Percentiles rank a stretch among this genome's conserved stretches.
Conservation (phyloP, 176 grass and related monocot species). For the Elaeis guineensis region DNA sequence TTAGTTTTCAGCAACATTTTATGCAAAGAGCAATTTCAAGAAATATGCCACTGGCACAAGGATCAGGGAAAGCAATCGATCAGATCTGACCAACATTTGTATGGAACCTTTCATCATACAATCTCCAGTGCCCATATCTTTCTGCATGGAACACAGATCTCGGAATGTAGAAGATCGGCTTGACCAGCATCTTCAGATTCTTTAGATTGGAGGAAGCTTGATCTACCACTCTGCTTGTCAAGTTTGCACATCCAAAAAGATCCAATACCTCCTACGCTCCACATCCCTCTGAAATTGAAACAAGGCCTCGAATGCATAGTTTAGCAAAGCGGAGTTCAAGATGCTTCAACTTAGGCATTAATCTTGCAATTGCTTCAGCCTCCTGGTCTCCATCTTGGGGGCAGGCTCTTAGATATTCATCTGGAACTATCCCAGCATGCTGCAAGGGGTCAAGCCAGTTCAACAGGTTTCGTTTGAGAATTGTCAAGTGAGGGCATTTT, state of each 20-base stretch:
- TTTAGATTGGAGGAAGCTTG: slow-evolving; percentile 49
- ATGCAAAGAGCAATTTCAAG: no score
- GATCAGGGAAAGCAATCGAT: not conserved
- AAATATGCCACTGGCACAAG: no score
- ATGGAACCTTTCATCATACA: slow-evolving; percentile 90
- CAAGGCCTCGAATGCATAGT: slow-evolving; percentile 39
- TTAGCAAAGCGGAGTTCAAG: slow-evolving; percentile 81
- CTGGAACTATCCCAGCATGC: slow-evolving; percentile 57
- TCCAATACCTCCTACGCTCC: slow-evolving; percentile 59
- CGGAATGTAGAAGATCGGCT: slow-evolving; percentile 75
- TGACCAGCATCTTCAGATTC: slow-evolving; percentile 48
- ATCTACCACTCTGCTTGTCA: slow-evolving; percentile 63
- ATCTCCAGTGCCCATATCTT: slow-evolving; percentile 72
- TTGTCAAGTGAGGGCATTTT: slow-evolving; percentile 52
- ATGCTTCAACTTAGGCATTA: slow-evolving; percentile 76
- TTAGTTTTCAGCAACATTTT: no score
- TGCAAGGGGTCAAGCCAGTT: slow-evolving; percentile 83
- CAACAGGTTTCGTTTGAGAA: slow-evolving; percentile 66
- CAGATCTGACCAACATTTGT: slow-evolving; percentile 87
- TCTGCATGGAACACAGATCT: slow-evolving; percentile 58
- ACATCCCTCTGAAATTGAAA: slow-evolving; percentile 49
- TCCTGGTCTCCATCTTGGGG: slow-evolving; percentile 80
- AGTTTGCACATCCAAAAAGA: slow-evolving; percentile 65
- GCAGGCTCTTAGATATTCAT: slow-evolving; percentile 62
- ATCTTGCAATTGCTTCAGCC: slow-evolving; percentile 58